Evolutionary conservation across 805 yeast genomes (phyloP).

Genomic region (Candida mattraensis): DNA sequence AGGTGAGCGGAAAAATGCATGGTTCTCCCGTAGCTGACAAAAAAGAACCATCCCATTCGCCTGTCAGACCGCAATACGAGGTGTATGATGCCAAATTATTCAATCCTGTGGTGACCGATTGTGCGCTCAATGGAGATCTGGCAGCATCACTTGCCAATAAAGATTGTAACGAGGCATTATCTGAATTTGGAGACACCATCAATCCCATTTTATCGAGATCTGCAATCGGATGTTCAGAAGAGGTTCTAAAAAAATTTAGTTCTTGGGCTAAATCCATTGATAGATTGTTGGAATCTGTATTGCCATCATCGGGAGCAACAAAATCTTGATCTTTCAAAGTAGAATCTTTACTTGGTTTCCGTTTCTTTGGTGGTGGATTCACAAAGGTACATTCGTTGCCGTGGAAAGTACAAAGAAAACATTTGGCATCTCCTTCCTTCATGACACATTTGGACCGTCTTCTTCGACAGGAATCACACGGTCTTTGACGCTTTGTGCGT

Average conservation of each 20-base stretch:
- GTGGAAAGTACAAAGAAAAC: constrained; percentile 18
- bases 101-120: too few relatives aligned
- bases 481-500: constrained; percentile 2
- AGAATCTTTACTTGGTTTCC: constrained; percentile 3
- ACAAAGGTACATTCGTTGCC: constrained; percentile 15
- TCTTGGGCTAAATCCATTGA: neutral
- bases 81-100: too few relatives aligned
- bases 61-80: constrained; percentile 11
- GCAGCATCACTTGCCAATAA: too few relatives aligned
- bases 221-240: neutral
- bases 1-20: constrained; percentile 4
- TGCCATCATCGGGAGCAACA: too few relatives aligned
- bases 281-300: neutral
- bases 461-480: constrained; percentile 21
- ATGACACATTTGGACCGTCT: constrained; percentile 19
- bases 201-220: neutral
- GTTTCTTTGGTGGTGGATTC: constrained; percentile 19
- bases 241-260: neutral
- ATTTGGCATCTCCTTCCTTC: constrained; percentile 9
- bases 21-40: neutral
- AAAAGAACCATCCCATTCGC: constrained; percentile 17
- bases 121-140: too few relatives aligned
- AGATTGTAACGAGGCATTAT: neutral
- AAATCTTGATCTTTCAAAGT: too few relatives aligned
- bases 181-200: neutral